Evolutionary conservation across 495 filamentous ascomycete species (phyloP).

Genomic region (Tuber umbilicatum): DNA sequence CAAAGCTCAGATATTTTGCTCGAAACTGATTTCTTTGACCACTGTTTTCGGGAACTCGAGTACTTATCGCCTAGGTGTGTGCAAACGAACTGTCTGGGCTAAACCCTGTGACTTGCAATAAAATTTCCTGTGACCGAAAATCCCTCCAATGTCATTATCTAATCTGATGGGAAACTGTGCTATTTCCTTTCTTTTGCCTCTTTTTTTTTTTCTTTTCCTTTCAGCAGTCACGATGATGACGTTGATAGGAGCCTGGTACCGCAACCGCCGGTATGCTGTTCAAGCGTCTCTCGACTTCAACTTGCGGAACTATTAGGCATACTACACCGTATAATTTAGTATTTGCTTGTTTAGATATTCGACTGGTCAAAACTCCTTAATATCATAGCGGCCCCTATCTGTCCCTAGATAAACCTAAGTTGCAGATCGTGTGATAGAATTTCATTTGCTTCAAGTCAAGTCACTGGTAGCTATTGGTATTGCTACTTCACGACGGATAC

Average conservation of each 20-base stretch:
- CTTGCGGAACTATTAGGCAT: neutral
- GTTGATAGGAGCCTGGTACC: neutral
- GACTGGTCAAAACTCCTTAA: neutral
- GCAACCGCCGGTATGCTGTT: neutral
- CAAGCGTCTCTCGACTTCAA: neutral
- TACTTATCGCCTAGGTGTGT: no score
- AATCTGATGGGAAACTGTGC: neutral
- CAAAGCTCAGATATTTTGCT: no score
- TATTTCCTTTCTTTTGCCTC: conserved; percentile 32
- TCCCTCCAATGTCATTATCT: neutral
- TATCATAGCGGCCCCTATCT: neutral
- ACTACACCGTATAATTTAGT: neutral
- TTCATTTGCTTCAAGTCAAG: neutral
- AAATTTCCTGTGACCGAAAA: neutral
- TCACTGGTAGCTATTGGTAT: neutral
- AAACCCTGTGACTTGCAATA: neutral
- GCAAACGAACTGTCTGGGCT: no score
- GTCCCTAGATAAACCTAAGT: neutral
- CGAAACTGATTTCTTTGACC: no score
- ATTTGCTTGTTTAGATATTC: neutral
- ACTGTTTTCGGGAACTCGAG: no score
- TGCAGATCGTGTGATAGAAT: neutral
- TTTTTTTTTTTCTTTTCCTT: conserved; percentile 40
- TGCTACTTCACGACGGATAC: neutral
- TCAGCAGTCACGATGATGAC: conserved; percentile 1